These are phyloP conservation scores for Picea mariana DNA, from an alignment of 83 land plant genomes.

Conservation along the genomic window DNA sequence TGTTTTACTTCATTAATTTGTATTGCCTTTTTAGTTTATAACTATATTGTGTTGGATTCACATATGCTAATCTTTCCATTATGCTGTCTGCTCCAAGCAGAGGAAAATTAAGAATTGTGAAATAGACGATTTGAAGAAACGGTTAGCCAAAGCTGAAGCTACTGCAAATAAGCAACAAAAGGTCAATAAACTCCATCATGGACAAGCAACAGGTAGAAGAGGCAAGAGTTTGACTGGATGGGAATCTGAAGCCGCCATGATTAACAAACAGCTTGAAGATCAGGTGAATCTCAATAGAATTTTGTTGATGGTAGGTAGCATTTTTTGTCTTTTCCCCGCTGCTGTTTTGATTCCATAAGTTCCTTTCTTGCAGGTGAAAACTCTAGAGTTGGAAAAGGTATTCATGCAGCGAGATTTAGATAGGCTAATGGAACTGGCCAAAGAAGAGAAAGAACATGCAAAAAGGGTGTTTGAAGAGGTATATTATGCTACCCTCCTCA, in stretches of 20 bases:
- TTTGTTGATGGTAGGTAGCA: not conserved
- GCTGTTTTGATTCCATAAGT: not conserved
- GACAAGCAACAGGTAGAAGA: too few species aligned
- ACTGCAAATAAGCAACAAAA: not conserved
- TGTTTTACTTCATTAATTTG: not conserved
- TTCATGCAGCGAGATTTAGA: slow-evolving; percentile 49
- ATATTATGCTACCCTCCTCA: too few species aligned
- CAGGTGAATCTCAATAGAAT: slow-evolving; percentile 21
- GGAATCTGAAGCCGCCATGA: slow-evolving; percentile 35
- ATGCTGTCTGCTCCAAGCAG: slow-evolving; percentile 27
- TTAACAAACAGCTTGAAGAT: slow-evolving; percentile 60
- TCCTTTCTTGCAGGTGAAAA: slow-evolving; percentile 36
- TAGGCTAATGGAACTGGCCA: slow-evolving; percentile 41
- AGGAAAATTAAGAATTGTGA: slow-evolving; percentile 25
- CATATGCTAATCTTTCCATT: too few species aligned
- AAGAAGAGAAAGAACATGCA: slow-evolving; percentile 41
- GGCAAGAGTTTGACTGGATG: too few species aligned
- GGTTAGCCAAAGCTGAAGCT: slow-evolving; percentile 25
- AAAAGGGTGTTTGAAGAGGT: slow-evolving; percentile 46
- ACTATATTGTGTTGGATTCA: not conserved
- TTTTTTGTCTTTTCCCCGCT: not conserved
- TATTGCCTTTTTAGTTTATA: not conserved
- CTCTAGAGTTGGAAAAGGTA: slow-evolving; percentile 41
- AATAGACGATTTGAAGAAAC: slow-evolving; percentile 36
- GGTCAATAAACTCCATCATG: too few species aligned